These are phyloP conservation scores for Dianthus caryophyllus DNA, from an alignment of 148 eudicot genomes.

Conservation along the genomic window DNA sequence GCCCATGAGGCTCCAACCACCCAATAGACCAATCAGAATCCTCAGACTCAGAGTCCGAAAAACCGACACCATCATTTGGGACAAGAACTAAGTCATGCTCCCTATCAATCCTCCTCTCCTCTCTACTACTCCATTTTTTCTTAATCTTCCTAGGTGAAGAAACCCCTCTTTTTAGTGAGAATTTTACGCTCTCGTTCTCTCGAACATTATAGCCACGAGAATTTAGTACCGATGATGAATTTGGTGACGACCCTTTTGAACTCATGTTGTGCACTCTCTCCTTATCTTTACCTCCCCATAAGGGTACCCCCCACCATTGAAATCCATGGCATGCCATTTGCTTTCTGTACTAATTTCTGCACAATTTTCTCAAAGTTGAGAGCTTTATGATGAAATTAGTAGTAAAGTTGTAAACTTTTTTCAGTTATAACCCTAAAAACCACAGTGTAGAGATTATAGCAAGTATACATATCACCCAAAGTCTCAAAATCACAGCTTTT, in stretches of 20 bases:
- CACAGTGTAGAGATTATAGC: slow-evolving; percentile 7
- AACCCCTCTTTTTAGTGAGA: slow-evolving; percentile 34
- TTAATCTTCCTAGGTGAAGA: slow-evolving; percentile 49
- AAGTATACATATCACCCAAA: slow-evolving; percentile 11
- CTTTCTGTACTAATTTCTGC: too few relatives aligned
- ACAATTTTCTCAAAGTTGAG: not conserved
- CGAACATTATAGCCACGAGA: slow-evolving; percentile 30
- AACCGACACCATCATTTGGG: slow-evolving; percentile 76
- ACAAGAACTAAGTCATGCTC: slow-evolving; percentile 83
- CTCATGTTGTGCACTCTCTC: slow-evolving; percentile 34
- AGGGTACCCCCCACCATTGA: slow-evolving; percentile 44
- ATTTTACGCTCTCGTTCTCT: slow-evolving; percentile 54
- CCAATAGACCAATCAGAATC: slow-evolving; percentile 98
- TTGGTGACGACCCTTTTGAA: slow-evolving; percentile 35
- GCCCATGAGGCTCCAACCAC: slow-evolving; percentile 90
- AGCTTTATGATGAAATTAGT: not conserved
- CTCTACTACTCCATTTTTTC: slow-evolving; percentile 73
- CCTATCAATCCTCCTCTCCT: slow-evolving; percentile 66
- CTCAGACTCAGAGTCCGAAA: slow-evolving; percentile 89
- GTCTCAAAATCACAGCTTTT: slow-evolving; percentile 15
- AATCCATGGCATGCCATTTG: slow-evolving; percentile 60
- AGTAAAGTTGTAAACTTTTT: slow-evolving; percentile 21
- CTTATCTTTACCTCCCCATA: slow-evolving; percentile 33
- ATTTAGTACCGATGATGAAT: slow-evolving; percentile 19
- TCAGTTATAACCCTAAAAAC: slow-evolving; percentile 12